Evolutionary conservation across 805 yeast species (phyloP).

Genomic region (Yarrowia deformans): DNA sequence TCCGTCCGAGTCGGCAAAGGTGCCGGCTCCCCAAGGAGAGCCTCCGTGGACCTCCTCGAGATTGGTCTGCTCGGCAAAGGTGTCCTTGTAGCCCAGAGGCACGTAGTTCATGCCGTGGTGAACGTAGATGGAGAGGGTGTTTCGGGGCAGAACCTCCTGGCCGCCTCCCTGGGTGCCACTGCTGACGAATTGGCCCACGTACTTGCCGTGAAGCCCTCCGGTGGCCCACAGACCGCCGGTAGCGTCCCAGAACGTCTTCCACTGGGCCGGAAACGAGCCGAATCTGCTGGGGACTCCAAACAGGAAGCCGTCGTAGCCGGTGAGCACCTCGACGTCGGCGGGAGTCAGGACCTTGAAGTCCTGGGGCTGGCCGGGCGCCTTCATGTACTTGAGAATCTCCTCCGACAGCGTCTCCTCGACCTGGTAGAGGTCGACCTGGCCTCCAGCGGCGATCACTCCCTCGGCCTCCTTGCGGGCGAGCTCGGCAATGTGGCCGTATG

Average conservation of each 20-base stretch:
- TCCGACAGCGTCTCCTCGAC: conserved; percentile 76
- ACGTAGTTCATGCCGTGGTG: conserved; percentile 85
- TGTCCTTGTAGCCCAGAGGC: conserved; percentile 78
- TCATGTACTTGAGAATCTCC: conserved; percentile 62
- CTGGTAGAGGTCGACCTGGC: conserved; percentile 71
- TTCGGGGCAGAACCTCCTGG: conserved; percentile 73
- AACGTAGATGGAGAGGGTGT: conserved; percentile 66
- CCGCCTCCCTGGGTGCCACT: conserved; percentile 85
- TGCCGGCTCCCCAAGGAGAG: conserved; percentile 88
- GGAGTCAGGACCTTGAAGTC: conserved; percentile 63
- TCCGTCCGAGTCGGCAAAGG: conserved; percentile 79
- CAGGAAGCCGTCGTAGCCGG: conserved; percentile 76
- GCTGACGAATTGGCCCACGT: conserved; percentile 73
- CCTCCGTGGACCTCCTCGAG: conserved; percentile 77
- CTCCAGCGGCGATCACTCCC: conserved; percentile 77
- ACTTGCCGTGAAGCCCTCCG: conserved; percentile 76
- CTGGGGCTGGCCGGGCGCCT: conserved; percentile 61
- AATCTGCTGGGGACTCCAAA: conserved; percentile 89
- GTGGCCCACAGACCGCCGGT: conserved; percentile 82
- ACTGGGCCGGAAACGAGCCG: conserved; percentile 82
- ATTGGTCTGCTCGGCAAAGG: conserved; percentile 60
- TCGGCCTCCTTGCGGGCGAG: conserved; percentile 71
- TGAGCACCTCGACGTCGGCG: conserved; percentile 65
- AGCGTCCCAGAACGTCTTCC: conserved; percentile 76
- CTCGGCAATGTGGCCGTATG: conserved; percentile 75